Base-by-base conservation (phyloP, 2,329 filamentous ascomycete species). In the Aureobasidium namibiae region DNA sequence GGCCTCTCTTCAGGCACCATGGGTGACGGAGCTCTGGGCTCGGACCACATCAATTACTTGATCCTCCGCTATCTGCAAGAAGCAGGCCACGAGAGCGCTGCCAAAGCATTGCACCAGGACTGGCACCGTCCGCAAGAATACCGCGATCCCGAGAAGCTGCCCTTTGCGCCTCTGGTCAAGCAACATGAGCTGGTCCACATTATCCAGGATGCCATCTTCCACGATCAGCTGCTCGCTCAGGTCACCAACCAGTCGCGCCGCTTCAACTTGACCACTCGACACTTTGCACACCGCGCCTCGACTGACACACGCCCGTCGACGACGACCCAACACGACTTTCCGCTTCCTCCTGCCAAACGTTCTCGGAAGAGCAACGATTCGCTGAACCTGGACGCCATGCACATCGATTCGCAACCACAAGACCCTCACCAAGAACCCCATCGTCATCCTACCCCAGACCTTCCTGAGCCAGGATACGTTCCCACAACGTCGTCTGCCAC, bases 21-120 rank as follows among this genome's bases (percentile, higher is more conserved):
- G 73, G 60, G 53, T 42, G 62, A 63, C 60, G 69, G 70, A 64
- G 67, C 76, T 50, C 73, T 83, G 63, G 80, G 75, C 67, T 80
- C 78, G 65, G 79, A 86, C 75, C 82, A 86, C 70, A 79, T 87
- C 69, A 87, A 87, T 74, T 86, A 86, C 74, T 75, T 87, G 68
- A 84, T 87, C 72, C 85, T 83, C 80, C 83, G 83, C 78, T 86
- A 80, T 65, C 65, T 73, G 33, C 70, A 73, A 61, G 70, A 73
- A 60, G 64, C 67, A 52, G 72, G 69, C 53, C 69, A 70, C 60
- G 69, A 72, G 61, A 65, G 64, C 44, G 66, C 70, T 1, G 69
- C 81, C 58, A 81, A 81, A 66, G 82, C 82, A 53, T 76, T 86
- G 63, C 80, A 82, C 69, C 78, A 79, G 65, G 82, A 82, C 70